Evolutionary conservation across 192 early-diverging fungal genomes (phyloP).

Genomic region (Backusella australiensis): DNA sequence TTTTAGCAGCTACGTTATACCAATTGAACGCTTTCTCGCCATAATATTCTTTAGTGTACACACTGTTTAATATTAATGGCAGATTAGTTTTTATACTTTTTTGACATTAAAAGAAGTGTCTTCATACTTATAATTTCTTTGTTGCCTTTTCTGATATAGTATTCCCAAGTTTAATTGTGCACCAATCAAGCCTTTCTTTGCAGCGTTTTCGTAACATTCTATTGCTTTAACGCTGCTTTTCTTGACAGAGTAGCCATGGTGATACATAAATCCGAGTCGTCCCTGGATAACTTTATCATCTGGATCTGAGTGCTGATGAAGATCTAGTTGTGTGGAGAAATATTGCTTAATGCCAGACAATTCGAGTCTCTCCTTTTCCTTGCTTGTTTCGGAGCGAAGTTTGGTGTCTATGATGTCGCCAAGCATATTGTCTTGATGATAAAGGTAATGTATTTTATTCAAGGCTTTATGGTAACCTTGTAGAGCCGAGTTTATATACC

Average conservation of each 20-base stretch:
- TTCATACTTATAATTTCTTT: background rate
- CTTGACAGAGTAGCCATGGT: background rate
- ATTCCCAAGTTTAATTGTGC: background rate
- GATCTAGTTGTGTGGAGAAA: background rate
- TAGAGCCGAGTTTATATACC: background rate
- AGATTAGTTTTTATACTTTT: background rate
- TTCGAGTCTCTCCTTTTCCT: background rate
- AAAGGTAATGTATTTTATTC: background rate
- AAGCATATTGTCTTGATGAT: background rate
- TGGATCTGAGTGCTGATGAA: background rate
- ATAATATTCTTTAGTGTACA: background rate
- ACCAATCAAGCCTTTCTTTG: background rate
- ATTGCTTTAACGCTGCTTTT: background rate
- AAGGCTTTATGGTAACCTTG: background rate
- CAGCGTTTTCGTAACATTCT: background rate
- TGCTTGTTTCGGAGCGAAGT: background rate
- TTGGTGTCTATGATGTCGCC: background rate
- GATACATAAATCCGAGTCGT: background rate
- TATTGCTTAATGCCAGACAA: background rate
- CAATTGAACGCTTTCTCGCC: background rate
- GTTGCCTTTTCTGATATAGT: background rate
- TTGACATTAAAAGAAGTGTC: background rate
- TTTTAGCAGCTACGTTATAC: background rate
- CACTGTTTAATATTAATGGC: background rate
- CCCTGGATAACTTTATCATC: background rate